phyloP scores from a whole-genome alignment of 768 basidiomycete genomes.

The Podaxis sp. region DNA sequence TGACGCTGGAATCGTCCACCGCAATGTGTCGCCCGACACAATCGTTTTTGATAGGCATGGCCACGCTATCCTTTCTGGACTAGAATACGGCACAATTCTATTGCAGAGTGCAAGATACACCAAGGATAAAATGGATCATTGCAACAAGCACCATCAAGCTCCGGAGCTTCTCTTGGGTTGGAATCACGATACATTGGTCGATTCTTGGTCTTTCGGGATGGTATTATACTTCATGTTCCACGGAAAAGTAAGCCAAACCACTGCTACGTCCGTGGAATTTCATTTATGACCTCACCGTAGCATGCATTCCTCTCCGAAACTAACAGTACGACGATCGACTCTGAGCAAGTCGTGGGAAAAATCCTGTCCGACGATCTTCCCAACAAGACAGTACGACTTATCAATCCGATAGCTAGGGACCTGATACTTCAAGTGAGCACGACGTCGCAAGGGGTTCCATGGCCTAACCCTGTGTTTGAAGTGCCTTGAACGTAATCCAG shows the following conservation, averaged over 20 bases:
- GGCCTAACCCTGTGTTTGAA: conserved; percentile 18
- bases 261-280: neutral
- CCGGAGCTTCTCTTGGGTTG: conserved; percentile 55
- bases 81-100: conserved; percentile 25
- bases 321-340: neutral
- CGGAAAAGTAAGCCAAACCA: conserved; percentile 33
- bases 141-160: conserved; percentile 31
- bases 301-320: conserved; percentile 33
- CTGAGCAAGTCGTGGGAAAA: neutral
- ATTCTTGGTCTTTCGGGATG: conserved; percentile 59
- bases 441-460: neutral
- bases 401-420: conserved; percentile 32
- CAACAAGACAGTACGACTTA: conserved; percentile 18
- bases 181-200: conserved; percentile 46
- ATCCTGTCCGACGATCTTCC: neutral
- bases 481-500: conserved; percentile 57
- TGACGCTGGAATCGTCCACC: conserved; percentile 40
- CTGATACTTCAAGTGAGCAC: conserved; percentile 41
- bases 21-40: conserved; percentile 39
- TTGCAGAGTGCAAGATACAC: conserved; percentile 13
- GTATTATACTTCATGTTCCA: conserved; percentile 46
- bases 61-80: conserved; percentile 41
- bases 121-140: neutral
- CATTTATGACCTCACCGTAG: conserved; percentile 20
- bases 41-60: conserved; percentile 40